Evolutionary conservation across 2,329 filamentous ascomycete genomes (phyloP), one percentile per base, ranked within the genome.

Genomic region (Cladobotryum protrusum): DNA sequence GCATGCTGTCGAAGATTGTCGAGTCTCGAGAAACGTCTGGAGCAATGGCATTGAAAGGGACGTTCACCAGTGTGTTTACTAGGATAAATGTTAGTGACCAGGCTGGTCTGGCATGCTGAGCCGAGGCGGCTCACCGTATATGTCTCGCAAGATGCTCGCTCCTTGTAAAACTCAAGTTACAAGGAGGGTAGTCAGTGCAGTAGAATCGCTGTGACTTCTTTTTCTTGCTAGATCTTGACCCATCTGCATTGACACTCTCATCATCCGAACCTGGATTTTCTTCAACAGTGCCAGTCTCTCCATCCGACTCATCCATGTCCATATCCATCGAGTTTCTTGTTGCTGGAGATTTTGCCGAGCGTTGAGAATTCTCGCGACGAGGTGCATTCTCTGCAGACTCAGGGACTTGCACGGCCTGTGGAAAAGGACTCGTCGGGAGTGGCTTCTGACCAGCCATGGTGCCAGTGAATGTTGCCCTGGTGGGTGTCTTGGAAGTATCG

Each of bases 41-140:
- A 89, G 68, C 93, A 99, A 67, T 97, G 93, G 59, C 93, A 99
- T 68, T 95, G 87, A 61, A 97, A 99, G 0, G 93, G 93, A 24
- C 93, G 84, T 72, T 99, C 93, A 47, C 93, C 93, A 1, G 93
- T 99, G 63, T 99, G 93, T 79, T 97, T 97, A 61, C 90, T 93
- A 19, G 3, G 55, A 15, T 46, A 52, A 50, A 39, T 35, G 54
- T 57, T 45, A 53, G 49, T 11, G 32, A 24, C 14, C 34, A 44
- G 20, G 19, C 17, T 42, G 49, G 41, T 44, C 29, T 41, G 43
- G 6, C 11, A 15, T 9, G 15, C 42, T 24, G 15, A 8, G 7
- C 17, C 2, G 42, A 47, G 15, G 20, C 17, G 12, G 50, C 60
- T 34, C 78, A 91, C 85, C 91, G 83, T 59, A 99, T 97, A 63